phyloP scores from a whole-genome alignment of 208 protist genomes.

The Trypanosoma cruzi region DNA sequence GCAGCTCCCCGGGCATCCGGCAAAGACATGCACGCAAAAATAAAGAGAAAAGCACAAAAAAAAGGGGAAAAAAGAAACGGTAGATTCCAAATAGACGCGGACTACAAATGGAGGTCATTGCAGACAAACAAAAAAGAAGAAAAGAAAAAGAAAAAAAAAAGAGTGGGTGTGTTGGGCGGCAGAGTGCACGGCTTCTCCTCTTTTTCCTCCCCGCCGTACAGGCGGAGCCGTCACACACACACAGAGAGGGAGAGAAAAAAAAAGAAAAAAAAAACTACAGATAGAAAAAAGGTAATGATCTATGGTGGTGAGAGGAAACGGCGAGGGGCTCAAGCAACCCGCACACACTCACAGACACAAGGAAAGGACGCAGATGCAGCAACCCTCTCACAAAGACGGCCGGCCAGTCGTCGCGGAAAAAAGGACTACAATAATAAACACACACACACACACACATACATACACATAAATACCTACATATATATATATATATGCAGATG shows the following conservation, averaged over 20 bases:
- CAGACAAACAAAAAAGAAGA: not conserved
- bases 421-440: not conserved
- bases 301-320: slow-evolving; percentile 1
- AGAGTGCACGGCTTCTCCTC: not conserved
- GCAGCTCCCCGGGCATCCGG: not conserved
- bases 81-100: not conserved
- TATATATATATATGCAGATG: no score
- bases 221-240: not conserved
- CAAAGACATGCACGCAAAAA: not conserved
- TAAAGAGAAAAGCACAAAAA: not conserved
- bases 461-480: no score
- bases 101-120: not conserved
- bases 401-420: not conserved
- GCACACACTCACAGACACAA: slow-evolving; percentile 2
- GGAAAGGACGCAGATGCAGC: no score
- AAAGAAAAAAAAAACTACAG: not conserved
- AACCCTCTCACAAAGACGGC: no score
- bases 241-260: not conserved
- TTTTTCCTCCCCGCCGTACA: not conserved
- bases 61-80: not conserved
- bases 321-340: not conserved
- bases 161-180: not conserved
- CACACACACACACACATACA: not conserved
- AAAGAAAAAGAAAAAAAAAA: not conserved
- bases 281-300: slow-evolving; percentile 17